Evolutionary conservation across 176 grass and related monocot genomes (phyloP), one percentile per base, ranked within the genome.

Genomic region (Bolboschoenus planiculmis): DNA sequence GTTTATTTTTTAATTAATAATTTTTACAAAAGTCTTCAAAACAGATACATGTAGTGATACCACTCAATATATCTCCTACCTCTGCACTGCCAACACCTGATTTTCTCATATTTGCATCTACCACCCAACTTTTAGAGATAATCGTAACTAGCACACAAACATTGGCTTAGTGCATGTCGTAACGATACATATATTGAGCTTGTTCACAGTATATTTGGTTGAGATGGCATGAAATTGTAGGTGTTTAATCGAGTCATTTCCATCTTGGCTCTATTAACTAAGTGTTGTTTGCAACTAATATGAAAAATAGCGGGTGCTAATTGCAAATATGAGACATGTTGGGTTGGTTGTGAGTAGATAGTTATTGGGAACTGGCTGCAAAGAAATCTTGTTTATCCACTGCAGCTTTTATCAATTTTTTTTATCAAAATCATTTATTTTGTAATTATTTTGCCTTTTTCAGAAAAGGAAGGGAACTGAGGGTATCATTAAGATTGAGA

Each of bases 381-480:
- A 40, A 70, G 9, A 21, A 70, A 70, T 35, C 20, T 2, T 23
- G 20, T 24, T 71, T 71, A 34, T 68, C 4, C 7, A 34, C 6
- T 10, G 18, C 65, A n/a, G 24, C 4, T 75, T 34, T 44, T 46
- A 31, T 15, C 13, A 7, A 50, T 23, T 50, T 75, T 75, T 15
- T 44, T 44, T 1, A 50, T 51, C 24, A 50, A 6, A 72, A 53
- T 59, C 24, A 21, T 53, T 76, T 81, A 23, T 82, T 46, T 30
- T 56, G 60, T 26, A 61, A 44, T 39, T 39, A n/a, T 53, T 50
- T 35, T 85, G 20, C 81, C 48, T 72, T 87, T 80, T 42, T 34
- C 88, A 99, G 97, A 95, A 93, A 89, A 85, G 53, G 83, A 99
- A 99, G 90, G 97, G 97, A 18, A 88, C 89, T 50, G 86, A 91